Evolutionary conservation across 768 basidiomycete species (phyloP).

Genomic region (Tulasnella sp.): DNA sequence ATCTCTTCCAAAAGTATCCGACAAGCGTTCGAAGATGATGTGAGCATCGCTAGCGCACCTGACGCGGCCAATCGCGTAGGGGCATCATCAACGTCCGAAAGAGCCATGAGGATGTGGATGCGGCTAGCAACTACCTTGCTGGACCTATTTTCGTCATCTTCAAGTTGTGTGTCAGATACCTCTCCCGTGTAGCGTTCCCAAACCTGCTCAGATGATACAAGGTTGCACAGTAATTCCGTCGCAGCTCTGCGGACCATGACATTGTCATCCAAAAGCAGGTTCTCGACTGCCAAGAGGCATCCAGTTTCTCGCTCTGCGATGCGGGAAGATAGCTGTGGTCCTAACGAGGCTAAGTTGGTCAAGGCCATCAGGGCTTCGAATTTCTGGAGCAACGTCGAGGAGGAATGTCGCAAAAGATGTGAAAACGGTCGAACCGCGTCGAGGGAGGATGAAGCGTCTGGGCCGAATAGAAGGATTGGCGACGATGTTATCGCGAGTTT

Average conservation of each 20-base stretch:
- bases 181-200: constrained; percentile 53
- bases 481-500: constrained; percentile 88
- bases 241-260: constrained; percentile 71
- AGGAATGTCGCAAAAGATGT: constrained; percentile 51
- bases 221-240: constrained; percentile 84
- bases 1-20: constrained; percentile 51
- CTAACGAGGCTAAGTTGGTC: constrained; percentile 82
- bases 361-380: constrained; percentile 95
- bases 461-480: constrained; percentile 83
- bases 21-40: constrained; percentile 39
- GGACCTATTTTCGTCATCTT: constrained; percentile 27
- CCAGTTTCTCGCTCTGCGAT: constrained; percentile 40
- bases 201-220: constrained; percentile 60
- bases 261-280: constrained; percentile 72
- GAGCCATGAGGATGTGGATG: constrained; percentile 67
- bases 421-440: constrained; percentile 79
- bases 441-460: constrained; percentile 57
- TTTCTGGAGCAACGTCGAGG: constrained; percentile 60
- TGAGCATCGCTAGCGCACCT: constrained; percentile 76
- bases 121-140: constrained; percentile 22
- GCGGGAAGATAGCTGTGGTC: constrained; percentile 47
- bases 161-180: constrained; percentile 23
- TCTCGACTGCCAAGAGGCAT: constrained; percentile 51
- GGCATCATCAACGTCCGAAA: constrained; percentile 76
- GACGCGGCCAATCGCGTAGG: constrained; percentile 81